A percentile compares a stretch with the other conserved stretches of the same genome.
These are phyloP conservation scores for Linum trigynum DNA, from an alignment of 345 rosid species.

Conservation along the genomic window DNA sequence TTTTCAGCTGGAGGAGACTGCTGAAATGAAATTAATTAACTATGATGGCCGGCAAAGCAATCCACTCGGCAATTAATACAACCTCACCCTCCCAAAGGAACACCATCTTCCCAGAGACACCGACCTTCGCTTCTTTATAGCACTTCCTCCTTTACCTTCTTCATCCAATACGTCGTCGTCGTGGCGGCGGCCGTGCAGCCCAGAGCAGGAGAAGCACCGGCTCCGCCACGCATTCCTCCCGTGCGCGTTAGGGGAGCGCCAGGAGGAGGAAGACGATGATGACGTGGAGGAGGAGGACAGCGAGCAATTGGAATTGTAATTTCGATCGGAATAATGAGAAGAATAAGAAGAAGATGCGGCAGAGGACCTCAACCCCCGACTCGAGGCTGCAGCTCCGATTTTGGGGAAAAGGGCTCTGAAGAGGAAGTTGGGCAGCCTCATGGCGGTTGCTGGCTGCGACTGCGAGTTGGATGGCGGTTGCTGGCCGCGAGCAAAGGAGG, in stretches of 20 bases:
- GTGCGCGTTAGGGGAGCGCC: neutral
- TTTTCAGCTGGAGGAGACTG: too few species aligned
- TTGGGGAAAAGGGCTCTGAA: constrained; percentile 14
- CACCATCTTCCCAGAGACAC: constrained; percentile 21
- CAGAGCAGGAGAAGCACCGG: constrained; percentile 21
- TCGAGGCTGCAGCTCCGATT: neutral
- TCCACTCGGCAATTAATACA: too few species aligned
- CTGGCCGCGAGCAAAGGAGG: too few species aligned
- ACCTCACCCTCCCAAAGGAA: constrained; percentile 36
- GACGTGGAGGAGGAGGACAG: constrained; percentile 30
- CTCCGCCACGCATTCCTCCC: constrained; percentile 9
- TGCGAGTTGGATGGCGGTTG: too few species aligned
- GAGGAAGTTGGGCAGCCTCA: constrained; percentile 12
- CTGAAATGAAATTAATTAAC: too few species aligned
- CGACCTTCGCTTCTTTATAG: constrained; percentile 12
- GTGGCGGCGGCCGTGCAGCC: constrained; percentile 9
- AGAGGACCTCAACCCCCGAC: constrained; percentile 17
- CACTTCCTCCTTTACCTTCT: constrained; percentile 26
- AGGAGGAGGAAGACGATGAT: constrained; percentile 23
- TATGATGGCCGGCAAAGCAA: too few species aligned
- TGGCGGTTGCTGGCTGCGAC: too few species aligned
- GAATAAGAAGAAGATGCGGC: constrained; percentile 37
- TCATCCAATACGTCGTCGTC: neutral
- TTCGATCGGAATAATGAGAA: constrained; percentile 6
- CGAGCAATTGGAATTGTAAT: neutral